Evolutionary conservation across 148 eudicot genomes (phyloP), one percentile per base, ranked within the genome.

Genomic region (Oxyria digyna): DNA sequence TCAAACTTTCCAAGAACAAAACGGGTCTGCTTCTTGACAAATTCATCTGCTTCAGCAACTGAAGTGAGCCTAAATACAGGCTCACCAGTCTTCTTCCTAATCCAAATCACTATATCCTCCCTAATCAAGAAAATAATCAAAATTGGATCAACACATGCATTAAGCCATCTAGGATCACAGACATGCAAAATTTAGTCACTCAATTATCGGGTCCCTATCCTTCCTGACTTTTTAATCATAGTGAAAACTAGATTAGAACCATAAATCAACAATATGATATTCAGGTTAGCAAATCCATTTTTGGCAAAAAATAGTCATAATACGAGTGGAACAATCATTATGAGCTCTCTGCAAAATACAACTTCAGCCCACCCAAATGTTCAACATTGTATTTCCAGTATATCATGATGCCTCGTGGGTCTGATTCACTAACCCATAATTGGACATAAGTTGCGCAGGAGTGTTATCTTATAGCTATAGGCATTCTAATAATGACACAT

Each of bases 81-180:
- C 18, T 73, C 77, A 23, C 98, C 94, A 0, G 91, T 83, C 82
- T 89, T 92, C 91, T 92, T 92, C 69, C 85, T 82, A 38, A 80
- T 82, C 98, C 98, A 92, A 62, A 83, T 75, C 85, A 92, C 91
- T 50, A 92, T 85, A 59, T 89, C 94, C 84, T 89, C 85, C 85
- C 98, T 92, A 74, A 68, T 71, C 46, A 27, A 38, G 46, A 64
- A 64, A 4, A 35, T 50, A 31, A 70, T 32, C 9, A 57, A 20
- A 69, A 71, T 17, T 17, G 42, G 62, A 57, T 31, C 43, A 74
- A 45, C 57, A 59, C 24, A 41, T 32, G 40, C 18, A 55, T 31
- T 43, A 71, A 71, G 37, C 0, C 69, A 18, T 35, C 6, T 48
- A 6, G 54, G 20, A 18, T 8, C 55, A 49, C 23, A 20, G 4